Evolutionary conservation across 1,139 yeast species (phyloP).

Genomic region (Lipomyces yarrowii): DNA sequence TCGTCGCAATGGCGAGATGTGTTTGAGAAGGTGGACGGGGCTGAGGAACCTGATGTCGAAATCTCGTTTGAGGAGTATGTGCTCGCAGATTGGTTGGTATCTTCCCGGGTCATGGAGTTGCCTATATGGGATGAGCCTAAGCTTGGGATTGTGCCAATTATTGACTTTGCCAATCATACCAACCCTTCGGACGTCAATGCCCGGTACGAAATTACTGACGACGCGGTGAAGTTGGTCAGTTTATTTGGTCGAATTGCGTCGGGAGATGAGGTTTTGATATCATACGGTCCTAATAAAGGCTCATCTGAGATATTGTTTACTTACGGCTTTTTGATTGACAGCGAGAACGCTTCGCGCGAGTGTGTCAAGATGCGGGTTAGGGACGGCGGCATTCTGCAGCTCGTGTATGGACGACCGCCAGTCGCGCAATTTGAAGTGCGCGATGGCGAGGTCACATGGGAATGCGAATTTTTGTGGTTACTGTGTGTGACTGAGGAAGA

Average conservation of each 20-base stretch:
- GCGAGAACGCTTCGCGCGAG: slow-evolving; percentile 14
- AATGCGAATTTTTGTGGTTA: slow-evolving; percentile 27
- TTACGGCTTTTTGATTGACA: slow-evolving; percentile 42
- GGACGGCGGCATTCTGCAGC: slow-evolving; percentile 15
- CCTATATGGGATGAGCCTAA: slow-evolving; percentile 9
- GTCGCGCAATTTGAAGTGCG: slow-evolving; percentile 17
- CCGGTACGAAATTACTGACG: slow-evolving; percentile 40
- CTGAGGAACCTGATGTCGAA: slow-evolving; percentile 2
- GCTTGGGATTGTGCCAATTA: slow-evolving; percentile 43
- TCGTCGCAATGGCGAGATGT: background rate
- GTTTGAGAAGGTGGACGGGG: slow-evolving; percentile 3
- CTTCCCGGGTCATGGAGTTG: slow-evolving; percentile 27
- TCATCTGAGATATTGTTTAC: slow-evolving; percentile 46
- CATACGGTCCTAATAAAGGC: slow-evolving; percentile 45
- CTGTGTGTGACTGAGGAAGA: slow-evolving; percentile 22
- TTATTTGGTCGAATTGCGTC: slow-evolving; percentile 2
- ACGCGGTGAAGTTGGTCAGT: slow-evolving; percentile 25
- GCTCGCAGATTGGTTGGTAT: slow-evolving; percentile 23
- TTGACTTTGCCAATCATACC: slow-evolving; percentile 46
- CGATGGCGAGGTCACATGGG: slow-evolving; percentile 17
- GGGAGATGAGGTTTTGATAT: slow-evolving; percentile 41
- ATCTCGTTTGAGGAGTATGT: slow-evolving; percentile 18
- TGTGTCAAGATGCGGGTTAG: slow-evolving; percentile 17
- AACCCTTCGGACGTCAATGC: slow-evolving; percentile 37
- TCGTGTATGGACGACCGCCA: slow-evolving; percentile 20